phyloP scores from a whole-genome alignment of 371 early-diverging fungal genomes.

The Synchytrium microbalum region DNA sequence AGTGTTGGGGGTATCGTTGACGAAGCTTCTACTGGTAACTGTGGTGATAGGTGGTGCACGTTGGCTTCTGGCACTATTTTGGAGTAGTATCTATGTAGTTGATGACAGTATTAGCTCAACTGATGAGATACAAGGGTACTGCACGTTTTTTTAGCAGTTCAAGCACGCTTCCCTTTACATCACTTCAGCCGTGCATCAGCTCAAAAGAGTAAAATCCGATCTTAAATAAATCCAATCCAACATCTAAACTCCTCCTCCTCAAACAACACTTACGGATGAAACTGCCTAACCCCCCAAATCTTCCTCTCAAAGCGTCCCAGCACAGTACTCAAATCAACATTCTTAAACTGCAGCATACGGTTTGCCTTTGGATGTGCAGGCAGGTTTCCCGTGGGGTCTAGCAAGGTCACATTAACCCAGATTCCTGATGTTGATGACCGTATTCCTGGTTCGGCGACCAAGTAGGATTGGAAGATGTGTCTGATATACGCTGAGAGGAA shows the following conservation, averaged over 20 bases:
- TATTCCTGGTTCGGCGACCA: conserved; percentile 32
- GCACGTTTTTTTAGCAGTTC: too few relatives aligned
- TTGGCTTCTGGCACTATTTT: too few relatives aligned
- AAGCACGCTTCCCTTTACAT: too few relatives aligned
- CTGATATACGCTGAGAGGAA: conserved; percentile 32
- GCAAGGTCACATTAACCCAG: conserved; percentile 39
- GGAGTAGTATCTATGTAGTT: too few relatives aligned
- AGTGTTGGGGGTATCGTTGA: too few relatives aligned
- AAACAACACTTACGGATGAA: conserved; percentile 11
- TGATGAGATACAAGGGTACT: too few relatives aligned
- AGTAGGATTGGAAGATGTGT: conserved; percentile 36
- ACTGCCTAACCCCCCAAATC: too few relatives aligned
- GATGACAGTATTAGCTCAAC: too few relatives aligned
- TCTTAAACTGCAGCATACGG: conserved; percentile 22
- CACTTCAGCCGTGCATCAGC: too few relatives aligned
- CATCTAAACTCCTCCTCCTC: not conserved
- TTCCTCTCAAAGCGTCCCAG: conserved; percentile 29
- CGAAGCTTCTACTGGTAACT: too few relatives aligned
- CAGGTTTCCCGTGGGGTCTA: conserved; percentile 8
- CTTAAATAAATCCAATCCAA: not conserved
- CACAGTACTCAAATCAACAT: conserved; percentile 16
- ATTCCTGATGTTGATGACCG: conserved; percentile 36
- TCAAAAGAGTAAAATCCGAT: too few relatives aligned
- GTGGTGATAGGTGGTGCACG: too few relatives aligned
- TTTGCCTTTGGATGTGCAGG: not conserved